phyloP scores from a whole-genome alignment of 2,329 filamentous ascomycete species.

The Diaporthe citri region DNA sequence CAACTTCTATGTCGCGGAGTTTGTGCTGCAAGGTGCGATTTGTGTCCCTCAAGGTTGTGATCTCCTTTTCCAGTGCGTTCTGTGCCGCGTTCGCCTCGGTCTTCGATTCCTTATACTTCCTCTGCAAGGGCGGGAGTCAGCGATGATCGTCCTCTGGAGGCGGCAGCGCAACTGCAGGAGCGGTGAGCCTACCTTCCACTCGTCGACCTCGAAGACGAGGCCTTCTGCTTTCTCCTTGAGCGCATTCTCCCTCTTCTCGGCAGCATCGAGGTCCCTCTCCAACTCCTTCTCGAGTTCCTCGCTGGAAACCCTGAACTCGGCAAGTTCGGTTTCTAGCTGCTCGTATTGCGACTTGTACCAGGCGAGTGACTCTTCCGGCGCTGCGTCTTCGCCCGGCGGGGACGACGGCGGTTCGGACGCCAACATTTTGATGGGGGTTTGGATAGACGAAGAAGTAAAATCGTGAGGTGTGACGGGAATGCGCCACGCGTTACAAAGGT shows the following conservation, averaged over 20 bases:
- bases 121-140: conserved; percentile 62
- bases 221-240: conserved; percentile 89
- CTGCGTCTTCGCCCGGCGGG: conserved; percentile 67
- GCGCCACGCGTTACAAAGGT: conserved; percentile 38
- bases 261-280: conserved; percentile 95
- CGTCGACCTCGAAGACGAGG: conserved; percentile 89
- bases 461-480: conserved; percentile 34
- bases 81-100: conserved; percentile 87
- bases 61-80: conserved; percentile 91
- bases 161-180: conserved; percentile 10
- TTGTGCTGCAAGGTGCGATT: conserved; percentile 86
- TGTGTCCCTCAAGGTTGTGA: conserved; percentile 87
- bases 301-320: conserved; percentile 94
- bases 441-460: conserved; percentile 13
- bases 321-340: conserved; percentile 88
- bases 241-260: conserved; percentile 90
- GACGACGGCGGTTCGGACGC: conserved; percentile 69
- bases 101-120: conserved; percentile 97
- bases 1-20: conserved; percentile 94
- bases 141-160: conserved; percentile 17
- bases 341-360: conserved; percentile 99
- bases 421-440: conserved; percentile 56
- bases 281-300: conserved; percentile 94
- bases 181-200: conserved; percentile 86
- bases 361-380: conserved; percentile 80